Conservation (phyloP, 2,329 filamentous ascomycete genomes). For the Raffaelea ambrosiae region DNA sequence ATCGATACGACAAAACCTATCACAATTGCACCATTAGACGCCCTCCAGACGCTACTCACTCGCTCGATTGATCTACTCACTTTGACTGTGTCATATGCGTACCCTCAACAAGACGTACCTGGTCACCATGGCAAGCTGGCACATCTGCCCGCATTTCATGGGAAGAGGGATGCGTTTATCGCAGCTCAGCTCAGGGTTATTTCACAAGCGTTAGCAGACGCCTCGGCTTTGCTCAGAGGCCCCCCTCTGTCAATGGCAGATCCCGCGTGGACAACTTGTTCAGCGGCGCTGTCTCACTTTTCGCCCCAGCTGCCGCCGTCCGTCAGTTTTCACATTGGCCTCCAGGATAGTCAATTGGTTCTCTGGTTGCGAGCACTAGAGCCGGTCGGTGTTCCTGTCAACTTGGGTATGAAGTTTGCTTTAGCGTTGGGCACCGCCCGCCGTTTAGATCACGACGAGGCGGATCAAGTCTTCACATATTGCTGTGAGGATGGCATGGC, state of each 20-base stretch:
- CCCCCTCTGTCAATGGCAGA: constrained; percentile 29
- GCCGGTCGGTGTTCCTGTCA: constrained; percentile 52
- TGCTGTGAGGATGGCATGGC: constrained; percentile 20
- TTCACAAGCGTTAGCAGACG: constrained; percentile 43
- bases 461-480: constrained; percentile 66
- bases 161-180: constrained; percentile 29
- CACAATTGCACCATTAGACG: constrained; percentile 60
- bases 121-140: not conserved
- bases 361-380: constrained; percentile 64
- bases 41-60: constrained; percentile 69
- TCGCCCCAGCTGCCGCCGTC: constrained; percentile 44
- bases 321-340: constrained; percentile 65
- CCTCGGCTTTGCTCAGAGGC: constrained; percentile 48
- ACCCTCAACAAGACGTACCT: not conserved
- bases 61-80: constrained; percentile 76
- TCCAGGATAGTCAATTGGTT: constrained; percentile 63
- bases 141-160: not conserved
- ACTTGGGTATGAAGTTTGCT: constrained; percentile 58
- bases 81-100: constrained; percentile 58
- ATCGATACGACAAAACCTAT: constrained; percentile 41
- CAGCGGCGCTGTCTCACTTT: constrained; percentile 36
- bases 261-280: constrained; percentile 34
- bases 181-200: constrained; percentile 48
- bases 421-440: constrained; percentile 58
- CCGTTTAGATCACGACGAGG: constrained; percentile 68